Base-by-base conservation (phyloP, 75 land plant genomes). In the Gnetum montanum region DNA sequence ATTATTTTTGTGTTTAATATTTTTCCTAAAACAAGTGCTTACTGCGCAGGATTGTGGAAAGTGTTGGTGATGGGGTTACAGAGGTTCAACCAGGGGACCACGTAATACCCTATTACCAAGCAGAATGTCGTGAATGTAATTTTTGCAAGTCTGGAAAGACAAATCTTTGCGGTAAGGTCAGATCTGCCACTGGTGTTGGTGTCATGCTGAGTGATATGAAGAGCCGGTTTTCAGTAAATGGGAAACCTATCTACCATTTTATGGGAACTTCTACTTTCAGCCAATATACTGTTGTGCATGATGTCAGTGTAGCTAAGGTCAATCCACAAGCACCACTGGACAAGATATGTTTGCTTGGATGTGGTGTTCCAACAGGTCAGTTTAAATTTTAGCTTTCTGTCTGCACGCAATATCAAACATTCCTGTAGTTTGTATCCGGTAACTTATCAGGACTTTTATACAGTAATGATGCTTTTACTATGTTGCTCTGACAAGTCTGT, bases 101-200 rank as follows among this genome's bases (percentile, higher is more conserved):
- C 64, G 97, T 91, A 4, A 87, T 91, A 8, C 92, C 97, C n/a
- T 87, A 88, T 68, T 91, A 87, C 73, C 97, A 91, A 69, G 93
- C 97, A 28, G 98, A 92, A 66, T 92, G 98, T 57, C 43, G 76
- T 49, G 95, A 92, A 58, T 92, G 98, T 79, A 84, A 80, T 46
- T 85, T 88, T 28, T 92, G 97, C 63, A 88, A 81, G 54, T 88
- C 93, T 7, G 86, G 86, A 27, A 92, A 92, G 66, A 92, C 97
- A 22, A 92, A 92, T 50, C 85, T 92, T 37, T 92, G 97, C 64
- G 95, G 83, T 25, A 88, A 84, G 64, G 94, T 92, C 31, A 56
- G 97, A 20, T 53, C 65, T 38, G 95, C 94, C 15, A 81, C 95
- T 37, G 86, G 85, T 19, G 83, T 68, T 37, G 97, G 97, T 28